phyloP scores from a whole-genome alignment of 768 basidiomycete species.

The Strobilomyces confusus region DNA sequence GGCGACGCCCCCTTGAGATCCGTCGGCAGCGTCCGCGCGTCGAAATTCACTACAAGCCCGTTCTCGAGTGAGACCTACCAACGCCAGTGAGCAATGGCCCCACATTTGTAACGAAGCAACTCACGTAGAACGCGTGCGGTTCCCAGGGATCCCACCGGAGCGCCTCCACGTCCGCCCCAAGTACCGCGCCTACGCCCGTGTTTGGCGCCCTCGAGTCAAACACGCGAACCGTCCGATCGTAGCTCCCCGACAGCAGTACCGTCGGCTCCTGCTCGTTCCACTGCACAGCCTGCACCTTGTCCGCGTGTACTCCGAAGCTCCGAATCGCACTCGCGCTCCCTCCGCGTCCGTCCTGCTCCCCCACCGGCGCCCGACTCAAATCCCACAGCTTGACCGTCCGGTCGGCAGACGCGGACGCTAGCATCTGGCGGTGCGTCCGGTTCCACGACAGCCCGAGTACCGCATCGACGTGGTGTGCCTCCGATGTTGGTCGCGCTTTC shows the following conservation, averaged over 20 bases:
- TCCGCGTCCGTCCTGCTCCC: constrained; percentile 43
- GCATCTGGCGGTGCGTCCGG: constrained; percentile 77
- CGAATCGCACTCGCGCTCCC: constrained; percentile 58
- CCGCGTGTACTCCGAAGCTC: constrained; percentile 82
- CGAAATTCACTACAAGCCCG: constrained; percentile 89
- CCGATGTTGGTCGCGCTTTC: constrained; percentile 57
- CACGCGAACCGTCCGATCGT: constrained; percentile 90
- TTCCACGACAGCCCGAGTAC: constrained; percentile 96
- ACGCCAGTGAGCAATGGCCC: background rate
- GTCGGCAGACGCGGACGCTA: constrained; percentile 92
- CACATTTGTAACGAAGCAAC: constrained; percentile 23
- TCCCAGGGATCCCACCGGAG: constrained; percentile 97
- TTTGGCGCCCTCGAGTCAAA: constrained; percentile 88
- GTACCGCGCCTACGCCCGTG: constrained; percentile 74
- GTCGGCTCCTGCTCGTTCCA: constrained; percentile 91
- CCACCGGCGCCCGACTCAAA: constrained; percentile 62
- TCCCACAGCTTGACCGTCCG: constrained; percentile 98
- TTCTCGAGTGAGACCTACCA: constrained; percentile 91
- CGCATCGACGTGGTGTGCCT: constrained; percentile 86
- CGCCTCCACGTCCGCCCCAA: constrained; percentile 92
- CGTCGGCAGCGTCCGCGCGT: constrained; percentile 77
- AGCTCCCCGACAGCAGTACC: constrained; percentile 89
- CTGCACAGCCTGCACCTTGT: constrained; percentile 94
- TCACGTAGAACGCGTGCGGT: constrained; percentile 77
- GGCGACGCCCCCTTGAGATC: constrained; percentile 60